These are phyloP conservation scores for Pythium chondricola DNA, from an alignment of 352 stramenopile species.

Conservation along the genomic window DNA sequence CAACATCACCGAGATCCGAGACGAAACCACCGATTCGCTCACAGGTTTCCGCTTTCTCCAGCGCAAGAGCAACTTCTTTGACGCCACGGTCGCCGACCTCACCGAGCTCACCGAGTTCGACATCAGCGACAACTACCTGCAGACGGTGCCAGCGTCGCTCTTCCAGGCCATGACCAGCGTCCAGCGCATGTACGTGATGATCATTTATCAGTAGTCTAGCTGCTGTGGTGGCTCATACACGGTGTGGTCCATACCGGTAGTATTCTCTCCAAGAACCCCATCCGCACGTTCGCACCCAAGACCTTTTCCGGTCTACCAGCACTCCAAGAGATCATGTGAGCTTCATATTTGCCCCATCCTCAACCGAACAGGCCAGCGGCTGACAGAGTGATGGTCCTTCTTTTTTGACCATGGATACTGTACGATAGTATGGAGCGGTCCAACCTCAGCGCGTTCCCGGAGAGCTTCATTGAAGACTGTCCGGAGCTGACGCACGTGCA, in stretches of 20 bases:
- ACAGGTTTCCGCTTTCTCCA: slow-evolving; percentile 8
- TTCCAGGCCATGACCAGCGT: slow-evolving; percentile 36
- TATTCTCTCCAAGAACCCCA: slow-evolving; percentile 51
- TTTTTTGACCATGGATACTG: too few relatives aligned
- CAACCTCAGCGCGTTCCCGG: slow-evolving; percentile 27
- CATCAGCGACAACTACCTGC: slow-evolving; percentile 48
- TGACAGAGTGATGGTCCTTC: too few relatives aligned
- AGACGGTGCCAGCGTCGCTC: slow-evolving; percentile 29
- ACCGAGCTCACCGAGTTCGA: slow-evolving; percentile 25
- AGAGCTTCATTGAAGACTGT: slow-evolving; percentile 28
- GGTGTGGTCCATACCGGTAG: slow-evolving; percentile 12
- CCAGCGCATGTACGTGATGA: slow-evolving; percentile 12
- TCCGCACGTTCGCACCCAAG: slow-evolving; percentile 36
- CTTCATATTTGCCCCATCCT: too few relatives aligned
- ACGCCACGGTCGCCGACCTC: slow-evolving; percentile 20
- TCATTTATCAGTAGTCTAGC: not conserved
- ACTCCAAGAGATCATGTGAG: slow-evolving; percentile 42
- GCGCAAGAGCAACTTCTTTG: not conserved
- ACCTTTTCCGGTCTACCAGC: slow-evolving; percentile 38
- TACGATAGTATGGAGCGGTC: slow-evolving; percentile 29
- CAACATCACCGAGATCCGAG: slow-evolving; percentile 2
- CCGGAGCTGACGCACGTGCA: slow-evolving; percentile 26
- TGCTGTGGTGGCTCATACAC: not conserved
- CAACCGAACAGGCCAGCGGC: too few relatives aligned
- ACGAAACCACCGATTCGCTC: slow-evolving; percentile 1